Conservation (phyloP, 768 basidiomycete species). For the Lactarius sanguifluus region DNA sequence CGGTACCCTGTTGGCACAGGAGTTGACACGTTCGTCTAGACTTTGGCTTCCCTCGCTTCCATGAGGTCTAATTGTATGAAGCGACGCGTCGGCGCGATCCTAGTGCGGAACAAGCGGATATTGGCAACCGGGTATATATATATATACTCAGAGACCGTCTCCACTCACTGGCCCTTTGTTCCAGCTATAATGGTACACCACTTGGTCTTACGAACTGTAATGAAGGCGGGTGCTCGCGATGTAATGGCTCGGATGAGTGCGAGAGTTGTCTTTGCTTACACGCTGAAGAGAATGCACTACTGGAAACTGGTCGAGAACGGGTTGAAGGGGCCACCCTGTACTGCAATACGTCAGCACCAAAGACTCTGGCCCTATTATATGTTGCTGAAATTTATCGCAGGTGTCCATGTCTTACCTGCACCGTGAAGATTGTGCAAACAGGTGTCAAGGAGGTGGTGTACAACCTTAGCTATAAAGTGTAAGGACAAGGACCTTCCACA, state of each 20-base stretch:
- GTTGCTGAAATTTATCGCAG: conserved; percentile 42
- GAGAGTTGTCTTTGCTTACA: conserved; percentile 92
- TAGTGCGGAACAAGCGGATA: conserved; percentile 82
- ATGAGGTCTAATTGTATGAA: conserved; percentile 96
- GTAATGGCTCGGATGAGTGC: conserved; percentile 58
- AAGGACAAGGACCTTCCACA: conserved; percentile 38
- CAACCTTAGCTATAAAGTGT: conserved; percentile 95
- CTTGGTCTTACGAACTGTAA: conserved; percentile 87
- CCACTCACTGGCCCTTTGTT: conserved; percentile 11
- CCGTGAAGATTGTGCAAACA: conserved; percentile 95
- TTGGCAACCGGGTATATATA: conserved; percentile 70
- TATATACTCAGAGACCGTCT: conserved; percentile 10
- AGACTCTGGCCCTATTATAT: conserved; percentile 16
- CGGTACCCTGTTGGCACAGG: background rate
- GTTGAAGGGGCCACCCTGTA: conserved; percentile 88
- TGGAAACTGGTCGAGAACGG: conserved; percentile 91
- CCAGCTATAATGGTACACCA: conserved; percentile 94
- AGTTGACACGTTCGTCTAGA: conserved; percentile 45
- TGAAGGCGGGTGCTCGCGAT: conserved; percentile 85
- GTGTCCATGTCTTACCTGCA: conserved; percentile 97
- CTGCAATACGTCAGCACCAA: conserved; percentile 85
- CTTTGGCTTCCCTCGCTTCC: conserved; percentile 86
- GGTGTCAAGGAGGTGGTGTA: conserved; percentile 93
- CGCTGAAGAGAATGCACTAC: conserved; percentile 95
- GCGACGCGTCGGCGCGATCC: conserved; percentile 88